Evolutionary conservation across 805 yeast species (phyloP), one percentile per base, ranked within the genome.

Genomic region (Wickerhamomyces rabaulensis): DNA sequence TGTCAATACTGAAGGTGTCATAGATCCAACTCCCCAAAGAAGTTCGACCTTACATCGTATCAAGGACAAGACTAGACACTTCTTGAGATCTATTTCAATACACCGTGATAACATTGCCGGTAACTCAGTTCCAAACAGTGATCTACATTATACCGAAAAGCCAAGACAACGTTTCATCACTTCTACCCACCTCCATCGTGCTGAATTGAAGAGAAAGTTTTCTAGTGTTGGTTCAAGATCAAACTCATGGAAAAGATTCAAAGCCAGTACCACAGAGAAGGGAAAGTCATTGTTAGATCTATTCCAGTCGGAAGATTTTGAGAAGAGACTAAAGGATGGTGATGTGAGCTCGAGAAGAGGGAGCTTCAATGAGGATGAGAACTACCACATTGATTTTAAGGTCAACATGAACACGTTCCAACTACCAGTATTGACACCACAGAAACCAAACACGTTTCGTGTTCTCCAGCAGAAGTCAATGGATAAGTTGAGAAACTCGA

Each of bases 381-480:
- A 47, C 21, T 47, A 44, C 33, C 50, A 47, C 23, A 47, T 47
- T 15, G 25, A 25, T 13, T 47, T 41, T 17, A 47, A 47, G 38
- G 27, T 47, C 17, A 44, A 47, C 21, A 33, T 33, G 36, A 10
- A 33, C 20, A 33, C 9, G 10, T 29, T 35, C 10, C 39, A 33
- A 8, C 20, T 9, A 17, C 36, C 36, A 16, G 20, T 33, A 8
- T 33, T 33, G 20, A 33, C 36, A 2, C 3, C 20, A 33, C 36
- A 33, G 12, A 33, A 15, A 17, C 36, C 19, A 16, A 33, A 33
- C 20, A 3, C 36, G 4, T 33, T 33, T 5, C 36, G 36, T 16
- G 20, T 16, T 33, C 5, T 33, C 12, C 36, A 33, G 5, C 36
- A 33, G 16, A 33, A 16, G 20, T 33, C 36, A 16, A 33, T 33